phyloP scores from a whole-genome alignment of 305 asterid species.

The Rubia balearica region DNA sequence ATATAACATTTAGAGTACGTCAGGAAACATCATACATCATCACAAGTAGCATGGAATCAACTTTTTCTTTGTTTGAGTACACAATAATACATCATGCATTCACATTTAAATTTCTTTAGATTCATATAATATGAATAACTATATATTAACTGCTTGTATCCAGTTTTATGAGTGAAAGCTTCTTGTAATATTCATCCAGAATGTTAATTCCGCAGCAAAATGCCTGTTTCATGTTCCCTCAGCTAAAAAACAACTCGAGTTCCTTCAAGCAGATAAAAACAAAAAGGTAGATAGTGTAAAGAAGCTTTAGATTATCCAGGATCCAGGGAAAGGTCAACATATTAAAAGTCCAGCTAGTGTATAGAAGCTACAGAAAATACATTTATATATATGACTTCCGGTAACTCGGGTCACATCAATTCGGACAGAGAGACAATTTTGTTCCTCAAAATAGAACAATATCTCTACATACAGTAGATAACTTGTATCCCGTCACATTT shows the following conservation, averaged over 20 bases:
- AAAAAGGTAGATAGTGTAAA: neutral
- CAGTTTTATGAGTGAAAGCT: neutral
- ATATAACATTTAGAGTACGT: slow-evolving; percentile 10
- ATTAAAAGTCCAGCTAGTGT: neutral
- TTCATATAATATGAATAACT: neutral
- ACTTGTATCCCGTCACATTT: neutral
- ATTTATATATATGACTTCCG: neutral
- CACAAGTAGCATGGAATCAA: neutral
- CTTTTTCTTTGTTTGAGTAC: neutral
- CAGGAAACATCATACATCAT: neutral
- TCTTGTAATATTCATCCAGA: slow-evolving; percentile 1
- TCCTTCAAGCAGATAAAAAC: neutral
- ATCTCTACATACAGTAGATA: neutral
- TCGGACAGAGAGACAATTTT: neutral
- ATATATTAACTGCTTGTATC: neutral
- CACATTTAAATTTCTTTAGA: neutral
- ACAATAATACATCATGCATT: neutral
- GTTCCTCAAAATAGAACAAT: neutral
- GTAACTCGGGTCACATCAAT: neutral
- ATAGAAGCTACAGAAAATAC: neutral
- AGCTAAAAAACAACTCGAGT: neutral
- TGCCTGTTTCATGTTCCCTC: neutral
- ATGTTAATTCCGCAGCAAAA: neutral
- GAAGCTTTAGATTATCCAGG: neutral
- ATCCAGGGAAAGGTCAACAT: neutral